Percentiles rank a stretch among this genome's conserved stretches.
Conservation (phyloP, 1,284 basidiomycete genomes). For the Papiliotrema nemorosa region DNA sequence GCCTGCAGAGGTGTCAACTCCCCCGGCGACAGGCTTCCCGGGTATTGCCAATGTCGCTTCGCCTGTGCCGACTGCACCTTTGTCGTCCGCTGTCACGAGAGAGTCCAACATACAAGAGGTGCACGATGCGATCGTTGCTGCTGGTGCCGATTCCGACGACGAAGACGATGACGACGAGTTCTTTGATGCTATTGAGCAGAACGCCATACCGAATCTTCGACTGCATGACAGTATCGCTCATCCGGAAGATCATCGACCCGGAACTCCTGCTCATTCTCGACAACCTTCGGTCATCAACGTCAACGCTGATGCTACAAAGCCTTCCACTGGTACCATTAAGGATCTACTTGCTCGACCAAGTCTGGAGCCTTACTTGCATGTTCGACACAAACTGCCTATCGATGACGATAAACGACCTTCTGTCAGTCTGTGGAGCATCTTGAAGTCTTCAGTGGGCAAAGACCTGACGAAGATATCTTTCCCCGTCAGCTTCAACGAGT, state of each 20-base stretch:
- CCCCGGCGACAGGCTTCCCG: not conserved
- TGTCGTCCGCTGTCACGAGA: not conserved
- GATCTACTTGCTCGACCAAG: conserved; percentile 53
- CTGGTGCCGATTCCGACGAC: conserved; percentile 43
- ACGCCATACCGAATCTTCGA: conserved; percentile 64
- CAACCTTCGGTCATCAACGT: not conserved
- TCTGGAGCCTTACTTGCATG: conserved; percentile 66
- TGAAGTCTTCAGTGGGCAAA: conserved; percentile 96
- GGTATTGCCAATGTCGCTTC: not conserved
- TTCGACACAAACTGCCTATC: conserved; percentile 67
- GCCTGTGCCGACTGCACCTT: not conserved
- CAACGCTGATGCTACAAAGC: not conserved
- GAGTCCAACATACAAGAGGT: conserved; percentile 35
- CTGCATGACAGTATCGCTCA: conserved; percentile 61
- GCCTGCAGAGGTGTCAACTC: conserved; percentile 19
- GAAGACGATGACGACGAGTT: conserved; percentile 93
- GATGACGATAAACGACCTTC: conserved; percentile 77
- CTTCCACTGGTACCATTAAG: conserved; percentile 23
- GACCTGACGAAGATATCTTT: conserved; percentile 91
- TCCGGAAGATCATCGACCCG: conserved; percentile 29
- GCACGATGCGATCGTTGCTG: conserved; percentile 37
- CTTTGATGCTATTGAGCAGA: conserved; percentile 91
- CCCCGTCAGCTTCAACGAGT: conserved; percentile 95
- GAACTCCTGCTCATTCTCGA: conserved; percentile 16
- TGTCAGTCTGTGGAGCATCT: conserved; percentile 89